Percentiles rank a stretch among this genome's conserved stretches.
Evolutionary conservation across 148 eudicot species (phyloP).

Genomic region (Nyssa sinensis): DNA sequence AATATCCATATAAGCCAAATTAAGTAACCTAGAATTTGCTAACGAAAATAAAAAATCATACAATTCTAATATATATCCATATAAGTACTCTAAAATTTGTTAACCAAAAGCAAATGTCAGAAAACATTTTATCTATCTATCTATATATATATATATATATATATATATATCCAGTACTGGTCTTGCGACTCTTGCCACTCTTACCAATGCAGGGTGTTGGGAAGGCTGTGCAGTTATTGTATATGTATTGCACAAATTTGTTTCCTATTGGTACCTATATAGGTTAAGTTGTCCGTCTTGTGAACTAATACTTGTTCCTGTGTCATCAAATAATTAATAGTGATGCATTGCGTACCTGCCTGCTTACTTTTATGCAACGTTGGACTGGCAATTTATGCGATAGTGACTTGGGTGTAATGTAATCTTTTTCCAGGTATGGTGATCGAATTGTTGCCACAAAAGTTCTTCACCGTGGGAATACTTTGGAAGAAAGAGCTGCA

Average conservation of each 20-base stretch:
- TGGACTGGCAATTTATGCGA: background rate
- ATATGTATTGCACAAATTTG: background rate
- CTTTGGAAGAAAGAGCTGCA: conserved; percentile 59
- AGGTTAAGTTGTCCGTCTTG: background rate
- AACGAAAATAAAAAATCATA: no score
- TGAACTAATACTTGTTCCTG: background rate
- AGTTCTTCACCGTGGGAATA: conserved; percentile 77
- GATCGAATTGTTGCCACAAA: conserved; percentile 87
- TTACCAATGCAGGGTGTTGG: no score
- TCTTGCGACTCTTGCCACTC: no score
- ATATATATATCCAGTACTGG: no score
- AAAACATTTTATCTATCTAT: no score
- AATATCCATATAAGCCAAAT: no score
- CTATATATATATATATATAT: no score
- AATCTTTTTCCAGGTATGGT: conserved; percentile 54
- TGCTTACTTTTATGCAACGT: background rate
- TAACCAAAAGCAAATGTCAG: no score
- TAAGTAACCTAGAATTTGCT: no score
- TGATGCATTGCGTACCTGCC: background rate
- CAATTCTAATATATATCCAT: no score
- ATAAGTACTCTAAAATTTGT: no score
- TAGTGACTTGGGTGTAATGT: background rate
- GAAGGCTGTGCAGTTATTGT: no score
- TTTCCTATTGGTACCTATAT: background rate
- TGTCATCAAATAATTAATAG: background rate